phyloP scores from a whole-genome alignment of 495 filamentous ascomycete genomes.

The Talaromyces thailandensis region DNA sequence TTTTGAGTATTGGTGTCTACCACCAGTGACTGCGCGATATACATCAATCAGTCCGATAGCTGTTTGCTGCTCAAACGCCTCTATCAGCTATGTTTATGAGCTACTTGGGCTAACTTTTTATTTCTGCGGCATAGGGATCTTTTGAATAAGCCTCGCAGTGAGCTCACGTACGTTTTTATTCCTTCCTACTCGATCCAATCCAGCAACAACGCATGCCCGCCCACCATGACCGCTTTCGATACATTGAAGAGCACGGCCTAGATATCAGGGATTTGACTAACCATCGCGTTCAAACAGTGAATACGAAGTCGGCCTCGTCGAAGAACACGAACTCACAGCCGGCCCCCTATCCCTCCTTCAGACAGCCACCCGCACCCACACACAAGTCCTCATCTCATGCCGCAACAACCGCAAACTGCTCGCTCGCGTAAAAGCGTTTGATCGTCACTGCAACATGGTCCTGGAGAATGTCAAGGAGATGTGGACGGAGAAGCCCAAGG shows the following conservation, averaged over 20 bases:
- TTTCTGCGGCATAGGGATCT: slow-evolving; percentile 52
- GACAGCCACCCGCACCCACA: slow-evolving; percentile 78
- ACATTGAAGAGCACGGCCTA: too few relatives aligned
- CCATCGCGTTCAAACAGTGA: slow-evolving; percentile 37
- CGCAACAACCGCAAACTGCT: slow-evolving; percentile 83
- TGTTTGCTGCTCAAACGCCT: neutral
- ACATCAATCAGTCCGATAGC: slow-evolving; percentile 11
- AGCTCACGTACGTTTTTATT: slow-evolving; percentile 60
- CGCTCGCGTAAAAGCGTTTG: slow-evolving; percentile 76
- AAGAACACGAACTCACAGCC: slow-evolving; percentile 82
- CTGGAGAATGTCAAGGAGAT: slow-evolving; percentile 98
- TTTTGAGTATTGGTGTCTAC: slow-evolving; percentile 8
- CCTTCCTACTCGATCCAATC: neutral
- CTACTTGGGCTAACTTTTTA: slow-evolving; percentile 16
- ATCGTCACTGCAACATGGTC: slow-evolving; percentile 98
- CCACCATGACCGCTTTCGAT: slow-evolving; percentile 4
- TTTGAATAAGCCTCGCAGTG: slow-evolving; percentile 66
- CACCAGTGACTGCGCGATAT: neutral
- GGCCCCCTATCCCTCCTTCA: slow-evolving; percentile 88
- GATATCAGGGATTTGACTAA: too few relatives aligned
- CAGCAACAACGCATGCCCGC: neutral
- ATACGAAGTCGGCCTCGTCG: slow-evolving; percentile 80
- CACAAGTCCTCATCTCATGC: slow-evolving; percentile 83
- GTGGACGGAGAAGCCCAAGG: slow-evolving; percentile 94
- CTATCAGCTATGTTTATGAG: slow-evolving; percentile 13